Conservation (phyloP, 2,329 filamentous ascomycete genomes). For the Trichoderma sp. region DNA sequence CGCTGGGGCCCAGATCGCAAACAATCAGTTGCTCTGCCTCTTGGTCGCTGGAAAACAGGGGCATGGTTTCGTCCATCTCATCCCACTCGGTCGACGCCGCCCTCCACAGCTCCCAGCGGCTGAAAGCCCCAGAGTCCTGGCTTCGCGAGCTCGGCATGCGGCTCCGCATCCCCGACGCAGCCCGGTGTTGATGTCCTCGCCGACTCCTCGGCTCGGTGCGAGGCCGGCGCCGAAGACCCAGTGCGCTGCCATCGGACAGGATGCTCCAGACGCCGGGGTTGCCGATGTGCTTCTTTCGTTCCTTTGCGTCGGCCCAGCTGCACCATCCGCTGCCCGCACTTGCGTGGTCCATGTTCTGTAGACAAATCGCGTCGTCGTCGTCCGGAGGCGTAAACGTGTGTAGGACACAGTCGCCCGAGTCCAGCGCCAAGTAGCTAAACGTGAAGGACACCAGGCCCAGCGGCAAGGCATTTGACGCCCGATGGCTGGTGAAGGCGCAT, state of each 20-base stretch:
- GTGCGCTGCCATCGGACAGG: slow-evolving; percentile 56
- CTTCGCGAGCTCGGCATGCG: slow-evolving; percentile 28
- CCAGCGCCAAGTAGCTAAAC: slow-evolving; percentile 58
- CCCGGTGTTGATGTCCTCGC: slow-evolving; percentile 16
- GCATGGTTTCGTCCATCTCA: slow-evolving; percentile 44
- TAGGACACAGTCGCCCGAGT: slow-evolving; percentile 60
- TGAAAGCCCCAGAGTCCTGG: slow-evolving; percentile 29
- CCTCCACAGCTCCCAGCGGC: slow-evolving; percentile 54
- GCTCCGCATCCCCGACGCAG: slow-evolving; percentile 28
- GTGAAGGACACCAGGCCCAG: slow-evolving; percentile 60
- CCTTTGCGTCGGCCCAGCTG: slow-evolving; percentile 50
- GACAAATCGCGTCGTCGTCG: slow-evolving; percentile 55
- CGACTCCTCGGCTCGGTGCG: slow-evolving; percentile 21
- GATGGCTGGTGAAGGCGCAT: slow-evolving; percentile 49
- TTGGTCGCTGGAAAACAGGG: slow-evolving; percentile 42
- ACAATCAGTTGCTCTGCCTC: slow-evolving; percentile 58
- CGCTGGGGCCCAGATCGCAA: slow-evolving; percentile 62
- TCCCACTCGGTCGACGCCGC: slow-evolving; percentile 44
- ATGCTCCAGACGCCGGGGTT: slow-evolving; percentile 65
- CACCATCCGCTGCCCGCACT: slow-evolving; percentile 43
- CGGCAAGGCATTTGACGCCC: slow-evolving; percentile 48
- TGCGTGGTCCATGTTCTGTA: slow-evolving; percentile 40
- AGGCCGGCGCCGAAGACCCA: slow-evolving; percentile 57
- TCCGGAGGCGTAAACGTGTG: slow-evolving; percentile 58
- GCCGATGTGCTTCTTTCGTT: slow-evolving; percentile 51